Base-by-base conservation (phyloP, 345 rosid species). In the Passiflora organensis region DNA sequence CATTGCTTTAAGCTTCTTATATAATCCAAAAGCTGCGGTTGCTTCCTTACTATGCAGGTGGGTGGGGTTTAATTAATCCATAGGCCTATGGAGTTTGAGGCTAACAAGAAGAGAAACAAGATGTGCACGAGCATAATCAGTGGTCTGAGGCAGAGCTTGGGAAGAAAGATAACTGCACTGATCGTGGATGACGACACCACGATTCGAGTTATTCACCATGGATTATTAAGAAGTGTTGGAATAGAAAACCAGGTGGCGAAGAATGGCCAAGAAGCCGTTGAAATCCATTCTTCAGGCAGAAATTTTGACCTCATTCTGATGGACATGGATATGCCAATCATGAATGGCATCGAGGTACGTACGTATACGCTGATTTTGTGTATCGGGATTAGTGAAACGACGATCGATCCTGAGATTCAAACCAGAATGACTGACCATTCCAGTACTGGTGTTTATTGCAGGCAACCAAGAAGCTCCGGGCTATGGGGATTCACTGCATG, bases 271-370 rank as follows among this genome's bases (percentile, higher is more conserved):
- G 87, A 87, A 66, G 96, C 96, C 0, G 73, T 90, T 2, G 94
- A 83, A 8, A 65, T 72, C 20, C 82, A 85, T 55, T 68, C 56
- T 23, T 73, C 85, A 0, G 96, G 96, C 13, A 70, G 62, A 48
- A 62, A 32, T 32, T 90, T 87, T 55, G 85, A 90, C 61, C 79
- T 90, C 46, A 87, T 90, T 56, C 72, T 90, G 42, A 90, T 90
- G 97, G 97, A 90, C 48, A 70, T 70, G 77, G 96, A 90, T 22
- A 91, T 91, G 97, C 97, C 96, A 5, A 13, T 85, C 64, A 82
- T 87, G 95, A 79, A 87, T 43, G 97, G 96, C 62, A 68, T 83
- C 37, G 75, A 83, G 94, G 97, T 89, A 76, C 6, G 2, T 8
- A 2, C 34, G 8, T 28, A 2, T 28, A 8, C 8, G 3, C 34